phyloP scores from a whole-genome alignment of 176 grass and related monocot genomes.

The Panicum miliaceum region DNA sequence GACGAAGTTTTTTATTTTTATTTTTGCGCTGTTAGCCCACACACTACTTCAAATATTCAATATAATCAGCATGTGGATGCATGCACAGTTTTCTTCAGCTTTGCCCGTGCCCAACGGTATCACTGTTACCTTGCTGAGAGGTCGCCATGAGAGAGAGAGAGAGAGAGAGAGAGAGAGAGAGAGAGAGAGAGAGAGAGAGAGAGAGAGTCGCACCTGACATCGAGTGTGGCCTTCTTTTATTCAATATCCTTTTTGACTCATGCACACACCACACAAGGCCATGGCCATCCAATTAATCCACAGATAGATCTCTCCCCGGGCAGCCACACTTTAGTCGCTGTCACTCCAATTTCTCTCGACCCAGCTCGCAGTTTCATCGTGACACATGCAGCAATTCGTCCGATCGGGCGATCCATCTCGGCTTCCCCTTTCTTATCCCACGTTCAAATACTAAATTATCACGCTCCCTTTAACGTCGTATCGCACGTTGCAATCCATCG shows the following conservation, averaged over 20 bases:
- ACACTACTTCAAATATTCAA: not conserved
- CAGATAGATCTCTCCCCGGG: not conserved
- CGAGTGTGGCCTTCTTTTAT: slow-evolving; percentile 22
- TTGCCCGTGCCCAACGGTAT: slow-evolving; percentile 15
- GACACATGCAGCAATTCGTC: slow-evolving; percentile 19
- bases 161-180: not conserved
- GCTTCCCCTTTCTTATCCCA: slow-evolving; percentile 27
- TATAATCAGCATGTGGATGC: not conserved
- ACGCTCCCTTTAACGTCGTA: slow-evolving; percentile 22
- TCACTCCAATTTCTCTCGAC: slow-evolving; percentile 22
- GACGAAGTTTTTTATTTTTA: not conserved
- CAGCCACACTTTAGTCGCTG: slow-evolving; percentile 40
- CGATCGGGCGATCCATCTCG: not conserved
- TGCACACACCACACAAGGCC: slow-evolving; percentile 25
- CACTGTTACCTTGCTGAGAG: slow-evolving; percentile 23
- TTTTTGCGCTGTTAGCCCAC: not conserved
- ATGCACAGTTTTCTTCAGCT: not conserved
- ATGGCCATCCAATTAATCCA: not conserved
- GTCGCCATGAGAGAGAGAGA: no score
- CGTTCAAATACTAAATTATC: slow-evolving; percentile 57
- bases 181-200: slow-evolving; percentile 12
- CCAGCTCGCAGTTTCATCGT: slow-evolving; percentile 28
- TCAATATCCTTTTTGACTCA: slow-evolving; percentile 34
- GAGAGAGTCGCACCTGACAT: not conserved
- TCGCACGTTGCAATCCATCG: not conserved